Percentiles rank a stretch among this genome's conserved stretches.
phyloP scores from a whole-genome alignment of 192 early-diverging fungal species.

The Dissophora globulifera region DNA sequence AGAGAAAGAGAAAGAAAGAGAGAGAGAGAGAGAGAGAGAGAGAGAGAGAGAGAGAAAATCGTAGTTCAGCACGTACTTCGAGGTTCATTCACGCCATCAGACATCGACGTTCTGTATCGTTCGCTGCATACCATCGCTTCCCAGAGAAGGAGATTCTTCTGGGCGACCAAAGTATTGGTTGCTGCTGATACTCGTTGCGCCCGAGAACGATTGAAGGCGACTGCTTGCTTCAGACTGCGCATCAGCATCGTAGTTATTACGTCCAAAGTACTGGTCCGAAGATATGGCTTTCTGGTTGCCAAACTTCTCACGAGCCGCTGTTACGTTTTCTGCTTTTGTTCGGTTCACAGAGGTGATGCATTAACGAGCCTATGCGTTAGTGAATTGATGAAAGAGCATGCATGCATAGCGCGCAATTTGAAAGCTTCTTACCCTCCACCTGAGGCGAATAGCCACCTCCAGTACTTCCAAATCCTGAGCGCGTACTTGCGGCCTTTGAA shows the following conservation, averaged over 20 bases:
- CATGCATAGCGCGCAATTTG: neutral
- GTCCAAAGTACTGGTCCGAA: slow-evolving; percentile 92
- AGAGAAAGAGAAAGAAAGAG: no score
- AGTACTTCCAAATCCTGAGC: slow-evolving; percentile 36
- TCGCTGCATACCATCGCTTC: slow-evolving; percentile 34
- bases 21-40: no score
- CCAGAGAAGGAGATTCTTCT: slow-evolving; percentile 58
- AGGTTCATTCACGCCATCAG: no score
- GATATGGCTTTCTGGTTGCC: slow-evolving; percentile 88
- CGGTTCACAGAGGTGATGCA: no score
- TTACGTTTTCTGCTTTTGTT: slow-evolving; percentile 52
- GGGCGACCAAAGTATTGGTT: slow-evolving; percentile 88
- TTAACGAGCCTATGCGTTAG: no score
- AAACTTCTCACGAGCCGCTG: slow-evolving; percentile 79
- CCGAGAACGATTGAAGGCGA: slow-evolving; percentile 73
- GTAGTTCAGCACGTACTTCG: no score
- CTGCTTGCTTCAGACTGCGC: slow-evolving; percentile 62
- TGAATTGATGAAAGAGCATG: no score
- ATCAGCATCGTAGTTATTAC: slow-evolving; percentile 72
- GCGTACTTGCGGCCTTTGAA: slow-evolving; percentile 9
- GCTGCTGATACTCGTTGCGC: slow-evolving; percentile 80
- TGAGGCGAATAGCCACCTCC: slow-evolving; percentile 42
- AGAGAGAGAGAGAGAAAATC: no score
- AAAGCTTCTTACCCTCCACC: slow-evolving; percentile 25
- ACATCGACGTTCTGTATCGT: no score